phyloP scores from a whole-genome alignment of 257 asterid genomes.

The Agastache rugosa region DNA sequence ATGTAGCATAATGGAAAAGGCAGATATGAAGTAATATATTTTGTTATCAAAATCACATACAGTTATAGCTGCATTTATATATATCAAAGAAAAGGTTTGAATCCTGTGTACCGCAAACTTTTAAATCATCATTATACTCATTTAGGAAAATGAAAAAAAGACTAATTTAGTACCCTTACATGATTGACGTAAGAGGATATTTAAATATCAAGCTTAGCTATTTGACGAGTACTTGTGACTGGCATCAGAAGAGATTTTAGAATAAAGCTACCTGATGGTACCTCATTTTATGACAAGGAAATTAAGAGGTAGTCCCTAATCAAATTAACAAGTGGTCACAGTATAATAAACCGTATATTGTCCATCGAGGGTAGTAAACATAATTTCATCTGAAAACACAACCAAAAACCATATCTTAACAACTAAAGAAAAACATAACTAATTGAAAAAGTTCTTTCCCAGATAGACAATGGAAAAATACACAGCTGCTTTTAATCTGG shows the following conservation, averaged over 20 bases:
- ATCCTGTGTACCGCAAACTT: neutral
- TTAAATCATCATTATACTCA: neutral
- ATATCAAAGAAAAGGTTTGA: slow-evolving; percentile 1
- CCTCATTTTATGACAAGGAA: neutral
- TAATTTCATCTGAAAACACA: neutral
- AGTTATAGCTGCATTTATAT: neutral
- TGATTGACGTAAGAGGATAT: slow-evolving; percentile 4
- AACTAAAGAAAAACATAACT: neutral
- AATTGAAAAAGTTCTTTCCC: neutral
- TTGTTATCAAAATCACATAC: slow-evolving; percentile 7
- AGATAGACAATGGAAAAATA: neutral
- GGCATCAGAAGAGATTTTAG: neutral
- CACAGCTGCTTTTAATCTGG: neutral
- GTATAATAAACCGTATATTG: neutral
- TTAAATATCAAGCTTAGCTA: neutral
- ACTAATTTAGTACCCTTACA: neutral
- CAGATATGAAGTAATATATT: slow-evolving; percentile 13
- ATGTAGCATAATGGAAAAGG: slow-evolving; percentile 6
- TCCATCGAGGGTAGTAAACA: neutral
- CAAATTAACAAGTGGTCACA: neutral
- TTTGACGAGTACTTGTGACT: neutral
- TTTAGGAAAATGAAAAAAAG: neutral
- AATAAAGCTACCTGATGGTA: too few species aligned
- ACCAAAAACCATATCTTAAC: neutral
- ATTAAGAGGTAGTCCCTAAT: neutral